Base-by-base conservation (phyloP, 2,329 filamentous ascomycete species). In the Xylariaceae sp. region DNA sequence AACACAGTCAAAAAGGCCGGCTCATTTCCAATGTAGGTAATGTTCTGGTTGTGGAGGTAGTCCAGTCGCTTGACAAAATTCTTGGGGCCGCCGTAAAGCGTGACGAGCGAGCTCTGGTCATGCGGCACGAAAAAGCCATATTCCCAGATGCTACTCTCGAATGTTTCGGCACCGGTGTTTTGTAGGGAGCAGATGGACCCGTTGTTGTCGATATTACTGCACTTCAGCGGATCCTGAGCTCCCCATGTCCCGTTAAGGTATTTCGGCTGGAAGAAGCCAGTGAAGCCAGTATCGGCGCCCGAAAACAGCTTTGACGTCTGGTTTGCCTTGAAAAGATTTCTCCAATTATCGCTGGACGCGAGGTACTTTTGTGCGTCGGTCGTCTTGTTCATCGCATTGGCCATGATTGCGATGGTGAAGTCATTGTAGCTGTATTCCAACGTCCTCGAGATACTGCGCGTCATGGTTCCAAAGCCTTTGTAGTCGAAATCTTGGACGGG, bases 391-490 rank as follows among this genome's bases (percentile, higher is more conserved):
- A 85, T 56, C 0, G 63, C 67, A 8, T 68, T 67, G 0, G 82
- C 81, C 40, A 87, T 74, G 32, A 77, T 67, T 0, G 78, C 68
- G 39, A 85, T 79, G 47, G 76, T 78, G 51, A 78, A 89, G 61
- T 88, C 85, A 47, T 88, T 78, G 59, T 88, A 88, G 5, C 81
- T 76, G 56, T 89, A 89, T 57, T 88, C 85, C 1, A 88, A 73
- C 0, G 83, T 88, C 6, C 85, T 71, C 1, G 80, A 86, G 17
- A 88, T 73, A 46, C 74, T 81, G 5, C 85, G 71, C 0, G 84
- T 87, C 57, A 83, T 73, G 0, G 78, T 77, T 0, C 84, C 84
- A n/a, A 77, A 74, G 2, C 81, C 82, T 41, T 68, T 68, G 56
- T 67, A 66, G 57, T 88, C 83, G 38, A 77, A 77, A 46, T 88